phyloP scores from a whole-genome alignment of 2,329 filamentous ascomycete species.

The Beauveria pseudobassiana region DNA sequence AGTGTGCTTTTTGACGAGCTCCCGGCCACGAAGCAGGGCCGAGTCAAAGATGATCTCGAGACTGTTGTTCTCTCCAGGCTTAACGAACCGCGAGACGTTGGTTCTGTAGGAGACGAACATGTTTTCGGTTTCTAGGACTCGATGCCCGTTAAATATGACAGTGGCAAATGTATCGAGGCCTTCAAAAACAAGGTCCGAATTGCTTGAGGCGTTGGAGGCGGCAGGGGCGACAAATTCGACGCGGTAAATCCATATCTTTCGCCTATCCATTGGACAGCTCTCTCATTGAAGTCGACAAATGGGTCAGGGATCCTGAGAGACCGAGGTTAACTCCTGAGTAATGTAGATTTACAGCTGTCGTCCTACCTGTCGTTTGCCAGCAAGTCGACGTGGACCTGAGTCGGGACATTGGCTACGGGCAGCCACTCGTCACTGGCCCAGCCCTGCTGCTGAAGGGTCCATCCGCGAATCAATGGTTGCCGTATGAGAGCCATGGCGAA shows the following conservation, averaged over 20 bases:
- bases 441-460: conserved; percentile 20
- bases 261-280: conserved; percentile 53
- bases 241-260: conserved; percentile 53
- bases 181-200: conserved; percentile 48
- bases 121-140: conserved; percentile 50
- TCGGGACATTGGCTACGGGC: conserved; percentile 27
- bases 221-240: conserved; percentile 37
- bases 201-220: conserved; percentile 17
- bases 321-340: background rate
- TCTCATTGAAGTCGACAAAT: conserved; percentile 54
- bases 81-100: conserved; percentile 37
- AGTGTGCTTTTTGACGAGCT: conserved; percentile 42
- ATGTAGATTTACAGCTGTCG: background rate
- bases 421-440: conserved; percentile 24
- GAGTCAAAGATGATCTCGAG: conserved; percentile 52
- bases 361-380: conserved; percentile 27
- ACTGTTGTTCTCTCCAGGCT: conserved; percentile 30
- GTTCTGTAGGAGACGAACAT: conserved; percentile 56
- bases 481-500: background rate
- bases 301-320: conserved; percentile 42
- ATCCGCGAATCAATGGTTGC: conserved; percentile 17
- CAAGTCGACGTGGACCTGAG: conserved; percentile 31
- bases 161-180: conserved; percentile 58
- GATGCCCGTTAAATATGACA: conserved; percentile 45
- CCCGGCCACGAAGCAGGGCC: conserved; percentile 42